These are phyloP conservation scores for Phalaenopsis equestris DNA, from an alignment of 106 monocot species.

Conservation along the genomic window DNA sequence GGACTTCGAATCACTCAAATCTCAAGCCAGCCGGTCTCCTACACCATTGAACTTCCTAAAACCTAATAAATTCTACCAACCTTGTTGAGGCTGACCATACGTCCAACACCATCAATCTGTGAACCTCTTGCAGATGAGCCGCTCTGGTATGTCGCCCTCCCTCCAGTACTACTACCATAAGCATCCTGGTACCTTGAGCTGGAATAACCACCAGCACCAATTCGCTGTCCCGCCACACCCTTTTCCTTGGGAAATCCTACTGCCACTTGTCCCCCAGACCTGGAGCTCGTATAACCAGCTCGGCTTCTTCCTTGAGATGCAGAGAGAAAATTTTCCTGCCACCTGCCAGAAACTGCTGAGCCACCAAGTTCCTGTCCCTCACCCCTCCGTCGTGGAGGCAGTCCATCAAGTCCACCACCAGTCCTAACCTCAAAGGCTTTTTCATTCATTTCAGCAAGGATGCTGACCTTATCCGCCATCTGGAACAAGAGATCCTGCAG, in stretches of 20 bases:
- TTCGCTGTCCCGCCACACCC: constrained; percentile 12
- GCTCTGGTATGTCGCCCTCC: constrained; percentile 22
- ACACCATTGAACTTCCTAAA: too few relatives aligned
- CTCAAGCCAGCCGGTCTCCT: neutral
- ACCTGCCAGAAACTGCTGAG: constrained; percentile 33
- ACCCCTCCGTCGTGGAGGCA: constrained; percentile 46
- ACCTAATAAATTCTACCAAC: constrained; percentile 28
- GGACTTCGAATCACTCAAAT: neutral
- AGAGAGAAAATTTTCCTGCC: constrained; percentile 65
- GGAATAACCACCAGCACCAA: constrained; percentile 29
- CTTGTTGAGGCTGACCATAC: constrained; percentile 71
- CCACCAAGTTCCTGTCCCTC: constrained; percentile 49
- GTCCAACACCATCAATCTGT: constrained; percentile 27
- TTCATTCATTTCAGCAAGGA: constrained; percentile 83
- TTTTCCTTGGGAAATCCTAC: constrained; percentile 24
- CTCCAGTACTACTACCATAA: constrained; percentile 13
- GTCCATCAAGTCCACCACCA: constrained; percentile 73
- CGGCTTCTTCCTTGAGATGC: constrained; percentile 29
- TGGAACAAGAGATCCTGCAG: constrained; percentile 78
- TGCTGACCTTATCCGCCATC: constrained; percentile 74
- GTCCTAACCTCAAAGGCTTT: constrained; percentile 78
- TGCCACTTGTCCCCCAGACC: constrained; percentile 20
- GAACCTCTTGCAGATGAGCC: constrained; percentile 15
- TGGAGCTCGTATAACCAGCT: constrained; percentile 20
- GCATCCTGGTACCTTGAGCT: constrained; percentile 55